Conservation (phyloP, 805 yeast genomes). For the Cyberlindnera amylophila region DNA sequence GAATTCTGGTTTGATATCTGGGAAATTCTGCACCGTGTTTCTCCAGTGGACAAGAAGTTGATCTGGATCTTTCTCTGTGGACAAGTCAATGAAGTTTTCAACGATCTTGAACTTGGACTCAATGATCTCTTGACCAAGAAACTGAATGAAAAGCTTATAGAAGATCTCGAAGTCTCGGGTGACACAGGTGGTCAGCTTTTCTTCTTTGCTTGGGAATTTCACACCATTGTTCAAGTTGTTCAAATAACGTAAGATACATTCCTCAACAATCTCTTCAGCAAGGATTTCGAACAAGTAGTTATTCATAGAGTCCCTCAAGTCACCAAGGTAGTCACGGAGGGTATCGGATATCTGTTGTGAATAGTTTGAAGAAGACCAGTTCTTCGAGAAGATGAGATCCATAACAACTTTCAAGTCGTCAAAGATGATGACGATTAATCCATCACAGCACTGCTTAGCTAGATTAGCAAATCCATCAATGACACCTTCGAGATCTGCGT, state of each 20-base stretch:
- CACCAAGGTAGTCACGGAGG: slow-evolving; percentile 68
- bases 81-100: slow-evolving; percentile 57
- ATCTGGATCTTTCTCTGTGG: slow-evolving; percentile 42
- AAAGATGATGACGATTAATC: slow-evolving; percentile 56
- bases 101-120: slow-evolving; percentile 52
- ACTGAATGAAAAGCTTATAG: slow-evolving; percentile 48
- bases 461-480: slow-evolving; percentile 77
- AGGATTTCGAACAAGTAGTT: slow-evolving; percentile 51
- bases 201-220: slow-evolving; percentile 38
- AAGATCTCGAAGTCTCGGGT: slow-evolving; percentile 58
- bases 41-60: slow-evolving; percentile 55
- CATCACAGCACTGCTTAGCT: slow-evolving; percentile 59
- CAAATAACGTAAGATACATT: slow-evolving; percentile 46
- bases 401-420: slow-evolving; percentile 68
- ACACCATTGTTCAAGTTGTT: slow-evolving; percentile 40
- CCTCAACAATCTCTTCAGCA: slow-evolving; percentile 50
- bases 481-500: slow-evolving; percentile 53
- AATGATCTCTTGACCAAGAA: slow-evolving; percentile 38
- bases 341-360: slow-evolving; percentile 68
- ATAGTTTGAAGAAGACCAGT: slow-evolving; percentile 57
- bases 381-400: slow-evolving; percentile 56
- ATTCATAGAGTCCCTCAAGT: slow-evolving; percentile 51
- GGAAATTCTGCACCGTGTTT: slow-evolving; percentile 58
- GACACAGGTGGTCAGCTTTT: slow-evolving; percentile 46
- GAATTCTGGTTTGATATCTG: slow-evolving; percentile 74